Evolutionary conservation across 257 asterid genomes (phyloP), one percentile per base, ranked within the genome.

Genomic region (Nicotiana sylvestris): DNA sequence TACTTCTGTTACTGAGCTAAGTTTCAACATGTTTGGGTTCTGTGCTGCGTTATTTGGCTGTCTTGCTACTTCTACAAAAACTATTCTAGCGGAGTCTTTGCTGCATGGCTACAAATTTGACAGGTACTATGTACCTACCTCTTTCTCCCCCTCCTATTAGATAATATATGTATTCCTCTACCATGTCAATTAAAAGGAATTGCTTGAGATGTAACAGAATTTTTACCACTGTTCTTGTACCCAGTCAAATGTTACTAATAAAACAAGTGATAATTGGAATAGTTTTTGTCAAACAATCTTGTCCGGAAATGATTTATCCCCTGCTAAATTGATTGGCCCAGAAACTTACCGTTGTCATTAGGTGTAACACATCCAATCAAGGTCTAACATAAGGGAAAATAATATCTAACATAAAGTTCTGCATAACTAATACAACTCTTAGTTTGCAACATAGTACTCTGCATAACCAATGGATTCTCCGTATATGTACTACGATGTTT

Each of bases 41-140:
- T 93, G 92, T 78, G 97, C 97, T 84, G 98, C 98, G 66, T 87
- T 93, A 53, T 90, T 92, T 81, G 21, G 98, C 77, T 93, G 97
- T 70, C 82, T 93, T 72, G 97, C 97, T 83, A 93, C 98, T 49
- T 93, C 93, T 21, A 21, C 96, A 7, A 93, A 93, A 81, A 92
- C 97, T 49, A 93, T 93, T 88, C 92, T 93, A 78, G 97, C 98
- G 0, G 97, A 93, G 83, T 93, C 97, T 78, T 80, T 92, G 81
- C 86, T 93, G 84, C 95, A 91, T 78, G 97, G 96, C 10, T 92
- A 90, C 91, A 93, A 93, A 81, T 93, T 93, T 65, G 96, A 93
- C 84, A 92, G 98, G 77, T 68, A 39, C 46, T 35, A 15, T 37
- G 74, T 66, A 66, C 74, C 46, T 66, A 65, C 43, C 10, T 29